Evolutionary conservation across 345 rosid species (phyloP), one percentile per base, ranked within the genome.

Genomic region (Mangifera indica): DNA sequence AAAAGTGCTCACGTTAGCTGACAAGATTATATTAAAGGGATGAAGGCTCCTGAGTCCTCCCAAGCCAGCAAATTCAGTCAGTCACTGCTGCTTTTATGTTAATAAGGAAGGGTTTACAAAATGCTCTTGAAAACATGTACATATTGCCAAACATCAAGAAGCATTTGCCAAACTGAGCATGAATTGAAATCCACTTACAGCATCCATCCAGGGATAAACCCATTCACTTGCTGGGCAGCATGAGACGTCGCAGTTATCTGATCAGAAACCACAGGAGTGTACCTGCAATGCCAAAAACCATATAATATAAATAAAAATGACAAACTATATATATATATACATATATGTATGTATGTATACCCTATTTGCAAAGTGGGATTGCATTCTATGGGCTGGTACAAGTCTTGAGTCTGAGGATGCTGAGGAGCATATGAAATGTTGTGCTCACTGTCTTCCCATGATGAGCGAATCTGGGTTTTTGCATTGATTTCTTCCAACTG

Each of bases 191-290:
- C 42, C 42, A 37, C 63, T 90, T 81, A 91, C 57, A 95, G 96
- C 99, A 92, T 95, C 99, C 99, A 92, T 49, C 98, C 99, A 37
- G 99, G 99, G 72, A 95, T 84, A 76, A 89, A 95, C 51, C 99
- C 98, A 66, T 67, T 84, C 25, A 85, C 96, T 80, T 81, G 92
- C 66, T 86, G 98, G 37, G 32, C 32, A 29, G 78, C 80, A 75
- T 88, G 91, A 59, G 77, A 66, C 42, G 89, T 76, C 13, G 72
- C 82, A 53, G 81, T 76, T 78, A 92, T 82, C 74, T 90, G 97
- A 82, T 89, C 91, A 70, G 98, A 85, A 60, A 85, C 87, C 52
- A 76, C 89, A 10, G 81, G 83, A 73, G 79, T 84, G 57, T 87
- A 94, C 69, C 98, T 92, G 80, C 70, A 60, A 37, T 4, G 32